phyloP scores from a whole-genome alignment of 164 flowering plant genomes.

The Stephania japonica region DNA sequence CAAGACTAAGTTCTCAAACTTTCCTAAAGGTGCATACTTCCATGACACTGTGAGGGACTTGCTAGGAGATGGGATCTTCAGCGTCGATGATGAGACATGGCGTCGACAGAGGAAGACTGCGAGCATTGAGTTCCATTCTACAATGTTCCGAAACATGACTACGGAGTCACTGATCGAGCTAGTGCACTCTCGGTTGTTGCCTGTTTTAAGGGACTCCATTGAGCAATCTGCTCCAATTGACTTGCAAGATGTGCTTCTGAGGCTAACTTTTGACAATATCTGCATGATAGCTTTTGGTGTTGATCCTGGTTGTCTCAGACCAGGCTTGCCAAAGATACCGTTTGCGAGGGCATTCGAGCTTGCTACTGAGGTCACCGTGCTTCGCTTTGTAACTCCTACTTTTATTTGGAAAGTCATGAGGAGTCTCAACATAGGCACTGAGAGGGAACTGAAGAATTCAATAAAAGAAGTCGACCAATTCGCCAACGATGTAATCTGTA shows the following conservation, averaged over 20 bases:
- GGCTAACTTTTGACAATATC: slow-evolving; percentile 87
- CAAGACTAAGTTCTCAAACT: slow-evolving; percentile 56
- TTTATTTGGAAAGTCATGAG: slow-evolving; percentile 69
- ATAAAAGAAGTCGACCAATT: slow-evolving; percentile 63
- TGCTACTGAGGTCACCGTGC: slow-evolving; percentile 67
- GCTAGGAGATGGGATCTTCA: slow-evolving; percentile 91
- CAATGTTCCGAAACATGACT: slow-evolving; percentile 56
- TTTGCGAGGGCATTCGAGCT: slow-evolving; percentile 81
- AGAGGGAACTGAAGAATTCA: slow-evolving; percentile 45
- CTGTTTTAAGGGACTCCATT: slow-evolving; percentile 43
- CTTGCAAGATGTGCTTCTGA: slow-evolving; percentile 65
- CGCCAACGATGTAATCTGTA: slow-evolving; percentile 55
- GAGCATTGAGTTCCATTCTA: slow-evolving; percentile 81
- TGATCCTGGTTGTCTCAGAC: slow-evolving; percentile 76
- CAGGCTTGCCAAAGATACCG: slow-evolving; percentile 64
- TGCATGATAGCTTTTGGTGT: slow-evolving; percentile 95
- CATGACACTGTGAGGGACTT: slow-evolving; percentile 48
- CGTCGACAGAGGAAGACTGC: slow-evolving; percentile 76
- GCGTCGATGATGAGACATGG: slow-evolving; percentile 77
- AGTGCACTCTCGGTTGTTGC: slow-evolving; percentile 57
- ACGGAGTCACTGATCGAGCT: slow-evolving; percentile 56
- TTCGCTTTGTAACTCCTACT: slow-evolving; percentile 66
- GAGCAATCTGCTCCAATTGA: slow-evolving; percentile 29
- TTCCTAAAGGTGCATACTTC: slow-evolving; percentile 73
- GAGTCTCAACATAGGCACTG: slow-evolving; percentile 45